Base-by-base conservation (phyloP, 2,329 filamentous ascomycete genomes). In the Biscogniauxia mediterranea region DNA sequence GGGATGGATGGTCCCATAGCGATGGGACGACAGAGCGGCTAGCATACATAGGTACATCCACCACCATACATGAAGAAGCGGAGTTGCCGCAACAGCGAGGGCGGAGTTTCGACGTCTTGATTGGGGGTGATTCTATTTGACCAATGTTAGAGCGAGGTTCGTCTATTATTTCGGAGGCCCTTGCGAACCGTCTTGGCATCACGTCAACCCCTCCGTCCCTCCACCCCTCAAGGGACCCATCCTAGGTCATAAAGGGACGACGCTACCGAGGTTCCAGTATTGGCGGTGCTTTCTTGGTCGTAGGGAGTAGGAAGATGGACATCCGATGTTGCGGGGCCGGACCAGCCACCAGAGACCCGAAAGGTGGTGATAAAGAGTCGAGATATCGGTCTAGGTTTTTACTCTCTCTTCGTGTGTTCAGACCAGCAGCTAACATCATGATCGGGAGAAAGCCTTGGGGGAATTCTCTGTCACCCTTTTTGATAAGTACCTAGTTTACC, bases 1-100 rank as follows among this genome's bases (percentile, higher is more conserved):
- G 51, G 28, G 52, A 57, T 58, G 28, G 52, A 57, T 58, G 49
- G 26, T 55, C 32, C 54, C 58, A 57, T 56, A 42, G 17, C 19
- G 58, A 62, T 54, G 55, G n/a, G 32, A 54, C 52, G 23, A 55
- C 54, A 50, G 28, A 32, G 11, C 28, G 28, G 11, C 3, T 32
- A 32, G 28, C 28, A 32, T 32, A 13, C 55, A 5, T 23, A 23
- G 2, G 23, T 23, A 23, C n/a, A n/a, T n/a, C n/a, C n/a, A 28
- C 59, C 46, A 49, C 54, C 42, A 17, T 42, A 54, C 25, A 54
- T 54, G 17, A 61, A 51, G 21, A 52, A 57, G 52, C 52, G 23
- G 23, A 28, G 19, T 54, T 25, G 51, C 52, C 23, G 17, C 26
- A 19, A 28, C 25, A 19, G 23, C 5, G 13, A 7, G 9, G 23